A percentile compares a stretch with the other conserved stretches of the same genome.
These are phyloP conservation scores for Endocladia muricata DNA, from an alignment of 31 red algal genomes.

Conservation along the genomic window DNA sequence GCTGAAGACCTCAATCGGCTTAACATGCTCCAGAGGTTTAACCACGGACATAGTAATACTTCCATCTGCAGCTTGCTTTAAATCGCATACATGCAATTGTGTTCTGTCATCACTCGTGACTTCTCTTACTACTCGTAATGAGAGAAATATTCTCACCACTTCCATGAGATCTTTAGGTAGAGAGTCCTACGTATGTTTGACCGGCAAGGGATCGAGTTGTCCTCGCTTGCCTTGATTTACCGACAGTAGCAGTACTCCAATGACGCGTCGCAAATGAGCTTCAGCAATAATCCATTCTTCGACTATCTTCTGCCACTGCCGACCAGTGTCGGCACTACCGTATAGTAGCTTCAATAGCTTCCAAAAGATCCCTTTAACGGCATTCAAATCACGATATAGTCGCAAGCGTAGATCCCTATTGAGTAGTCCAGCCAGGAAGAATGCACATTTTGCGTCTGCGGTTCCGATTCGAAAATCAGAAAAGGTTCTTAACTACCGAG, in stretches of 20 bases:
- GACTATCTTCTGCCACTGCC: neutral
- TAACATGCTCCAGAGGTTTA: neutral
- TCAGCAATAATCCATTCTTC: slow-evolving; percentile 17
- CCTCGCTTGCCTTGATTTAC: neutral
- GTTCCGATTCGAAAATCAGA: neutral
- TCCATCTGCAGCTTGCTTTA: neutral
- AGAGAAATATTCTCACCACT: slow-evolving; percentile 4
- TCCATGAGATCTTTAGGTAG: neutral
- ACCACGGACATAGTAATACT: neutral
- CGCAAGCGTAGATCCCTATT: slow-evolving; percentile 4
- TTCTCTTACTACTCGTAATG: neutral
- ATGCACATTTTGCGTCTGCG: slow-evolving; percentile 14
- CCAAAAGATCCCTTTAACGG: neutral
- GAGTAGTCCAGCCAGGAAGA: slow-evolving; percentile 23
- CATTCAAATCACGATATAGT: slow-evolving; percentile 9
- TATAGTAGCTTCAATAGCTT: slow-evolving; percentile 14
- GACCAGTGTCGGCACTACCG: slow-evolving; percentile 12
- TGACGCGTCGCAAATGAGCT: neutral
- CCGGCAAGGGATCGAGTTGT: neutral
- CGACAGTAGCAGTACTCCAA: neutral
- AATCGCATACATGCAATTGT: neutral
- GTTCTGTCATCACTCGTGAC: neutral
- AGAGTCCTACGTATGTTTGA: slow-evolving; percentile 30
- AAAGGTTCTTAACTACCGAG: neutral
- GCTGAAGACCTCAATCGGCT: neutral